Base-by-base conservation (phyloP, 2,329 filamentous ascomycete genomes). In the Cladophialophora exuberans region DNA sequence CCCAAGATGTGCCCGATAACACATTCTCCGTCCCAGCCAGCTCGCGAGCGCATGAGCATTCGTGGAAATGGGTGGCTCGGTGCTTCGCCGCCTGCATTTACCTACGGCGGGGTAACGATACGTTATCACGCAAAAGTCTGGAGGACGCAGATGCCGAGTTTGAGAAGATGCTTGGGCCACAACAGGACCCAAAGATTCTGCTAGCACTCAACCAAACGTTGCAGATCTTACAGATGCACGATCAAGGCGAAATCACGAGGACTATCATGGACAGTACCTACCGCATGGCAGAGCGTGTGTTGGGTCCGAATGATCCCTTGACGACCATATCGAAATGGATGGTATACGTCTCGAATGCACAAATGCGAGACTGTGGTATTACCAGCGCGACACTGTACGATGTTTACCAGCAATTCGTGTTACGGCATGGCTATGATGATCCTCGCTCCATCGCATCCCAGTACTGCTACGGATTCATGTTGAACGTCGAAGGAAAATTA, bases 1-100 rank as follows among this genome's bases (percentile, higher is more conserved):
- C 41, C 6, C 20, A 42, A 18, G 45, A 52, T 13, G 20, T 43
- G 41, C 10, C 46, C 18, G 30, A 51, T n/a, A 50, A 46, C 23
- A 56, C 56, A 9, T 43, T 62, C 3, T 54, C 60, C 22, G 38
- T 65, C 9, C 61, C 63, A 9, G 47, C 60, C 2, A 61, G 60
- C 20, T 59, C 63, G n/a, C 61, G 57, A 10, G 57, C 47, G 7
- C 60, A 62, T 25, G 54, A 65, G 23, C 57, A 62, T 36, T 61
- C 62, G 11, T 64, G 57, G 60, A 54, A 50, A 41, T 65, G 63
- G 63, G 60, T 64, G 26, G 61, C 62, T 10, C 63, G 60, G 18
- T 65, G 62, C 54, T 65, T 65, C 46, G 56, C 60, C 2, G 60
- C 63, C 26, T 65, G 62, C 44, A 65, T 65, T 36, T 65, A 62